Percentiles rank a stretch among this genome's conserved stretches.
Evolutionary conservation across 192 early-diverging fungal genomes (phyloP).

Genomic region (Bifiguratus adelaidae): DNA sequence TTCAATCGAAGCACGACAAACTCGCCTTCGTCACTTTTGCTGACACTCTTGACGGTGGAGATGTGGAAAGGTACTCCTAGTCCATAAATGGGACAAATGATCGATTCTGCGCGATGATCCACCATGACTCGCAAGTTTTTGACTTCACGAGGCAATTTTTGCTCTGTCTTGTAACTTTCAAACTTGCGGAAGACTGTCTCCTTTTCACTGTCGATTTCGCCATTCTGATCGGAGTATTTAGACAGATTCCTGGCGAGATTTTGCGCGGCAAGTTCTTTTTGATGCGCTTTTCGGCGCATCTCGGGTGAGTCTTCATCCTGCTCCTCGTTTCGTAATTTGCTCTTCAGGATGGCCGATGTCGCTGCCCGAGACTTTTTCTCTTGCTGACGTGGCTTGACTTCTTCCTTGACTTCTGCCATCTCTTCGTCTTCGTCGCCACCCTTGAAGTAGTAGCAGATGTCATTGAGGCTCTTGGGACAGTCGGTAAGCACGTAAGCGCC

Average conservation of each 20-base stretch:
- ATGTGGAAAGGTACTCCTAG: constrained; percentile 98
- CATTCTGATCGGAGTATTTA: constrained; percentile 57
- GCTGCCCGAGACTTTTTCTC: constrained; percentile 20
- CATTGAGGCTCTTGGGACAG: constrained; percentile 36
- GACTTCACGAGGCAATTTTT: constrained; percentile 72
- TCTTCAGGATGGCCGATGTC: constrained; percentile 59
- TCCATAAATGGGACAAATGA: constrained; percentile 93
- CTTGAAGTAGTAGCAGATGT: constrained; percentile 33
- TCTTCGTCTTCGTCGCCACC: constrained; percentile 21
- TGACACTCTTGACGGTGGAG: constrained; percentile 87
- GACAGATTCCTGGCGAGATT: constrained; percentile 72
- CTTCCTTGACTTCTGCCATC: constrained; percentile 22
- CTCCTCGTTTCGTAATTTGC: constrained; percentile 73
- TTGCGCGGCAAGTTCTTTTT: constrained; percentile 71
- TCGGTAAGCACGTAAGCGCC: constrained; percentile 49
- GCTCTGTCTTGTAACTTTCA: constrained; percentile 93
- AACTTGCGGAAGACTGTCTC: constrained; percentile 76
- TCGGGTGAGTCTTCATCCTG: constrained; percentile 70
- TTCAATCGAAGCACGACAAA: constrained; percentile 88
- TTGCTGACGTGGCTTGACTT: constrained; percentile 1
- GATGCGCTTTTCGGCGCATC: constrained; percentile 73
- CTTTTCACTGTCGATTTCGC: constrained; percentile 48
- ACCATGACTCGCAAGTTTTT: constrained; percentile 67
- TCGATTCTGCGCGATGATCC: constrained; percentile 74
- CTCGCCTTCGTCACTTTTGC: constrained; percentile 91